Evolutionary conservation across 306 rosid genomes (phyloP).

Genomic region (Senna tora): DNA sequence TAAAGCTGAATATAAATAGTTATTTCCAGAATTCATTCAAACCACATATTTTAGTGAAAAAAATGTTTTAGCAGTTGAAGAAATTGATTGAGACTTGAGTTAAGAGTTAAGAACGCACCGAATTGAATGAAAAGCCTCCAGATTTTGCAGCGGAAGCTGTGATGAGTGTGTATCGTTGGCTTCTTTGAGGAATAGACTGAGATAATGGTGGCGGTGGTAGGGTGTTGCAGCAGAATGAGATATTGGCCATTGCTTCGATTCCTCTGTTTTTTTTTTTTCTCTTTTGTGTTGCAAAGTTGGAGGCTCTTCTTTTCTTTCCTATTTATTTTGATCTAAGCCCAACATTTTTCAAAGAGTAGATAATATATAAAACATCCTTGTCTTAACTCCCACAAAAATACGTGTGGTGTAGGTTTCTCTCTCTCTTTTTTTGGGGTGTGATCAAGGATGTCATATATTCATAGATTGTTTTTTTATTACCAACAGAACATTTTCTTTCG

Average conservation of each 20-base stretch:
- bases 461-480: no score
- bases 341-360: neutral
- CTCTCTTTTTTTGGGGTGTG: no score
- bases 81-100: no score
- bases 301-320: neutral
- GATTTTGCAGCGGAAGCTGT: slow-evolving; percentile 52
- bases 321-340: neutral
- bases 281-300: neutral
- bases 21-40: neutral
- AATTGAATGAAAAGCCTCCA: slow-evolving; percentile 55
- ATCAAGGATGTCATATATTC: no score
- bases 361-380: neutral
- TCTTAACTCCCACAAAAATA: neutral
- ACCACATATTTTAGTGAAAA: neutral
- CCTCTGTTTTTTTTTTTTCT: no score
- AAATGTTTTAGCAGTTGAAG: neutral
- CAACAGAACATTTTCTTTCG: no score
- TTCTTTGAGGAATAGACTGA: neutral
- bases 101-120: slow-evolving; percentile 40
- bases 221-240: slow-evolving; percentile 7
- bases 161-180: slow-evolving; percentile 20
- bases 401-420: neutral
- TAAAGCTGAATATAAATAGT: neutral
- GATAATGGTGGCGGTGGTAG: slow-evolving; percentile 3
- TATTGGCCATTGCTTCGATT: slow-evolving; percentile 23